Percentiles rank a stretch among this genome's conserved stretches.
Conservation (phyloP, 2,329 filamentous ascomycete species). For the Colletotrichum tropicicola region DNA sequence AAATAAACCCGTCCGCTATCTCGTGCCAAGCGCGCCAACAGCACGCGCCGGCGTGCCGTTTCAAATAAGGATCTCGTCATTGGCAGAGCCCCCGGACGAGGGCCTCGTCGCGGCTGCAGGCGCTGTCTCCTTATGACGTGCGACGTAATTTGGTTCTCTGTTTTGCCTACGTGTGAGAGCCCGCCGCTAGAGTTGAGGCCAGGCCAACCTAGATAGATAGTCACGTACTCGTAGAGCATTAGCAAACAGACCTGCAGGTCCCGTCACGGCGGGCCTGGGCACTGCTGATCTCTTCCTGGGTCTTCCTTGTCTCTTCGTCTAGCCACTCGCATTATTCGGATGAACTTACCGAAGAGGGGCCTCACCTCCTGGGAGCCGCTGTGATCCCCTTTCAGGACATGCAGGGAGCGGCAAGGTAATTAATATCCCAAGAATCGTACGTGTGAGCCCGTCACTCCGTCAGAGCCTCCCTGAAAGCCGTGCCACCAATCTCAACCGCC, state of each 20-base stretch:
- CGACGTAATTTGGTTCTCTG: background rate
- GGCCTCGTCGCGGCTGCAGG: background rate
- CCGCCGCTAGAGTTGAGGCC: background rate
- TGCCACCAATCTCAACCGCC: background rate
- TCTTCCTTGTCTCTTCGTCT: background rate
- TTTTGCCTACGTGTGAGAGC: conserved; percentile 10
- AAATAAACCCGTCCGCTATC: conserved; percentile 11
- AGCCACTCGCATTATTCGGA: background rate
- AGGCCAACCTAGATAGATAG: too few species aligned
- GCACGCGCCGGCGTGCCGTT: background rate
- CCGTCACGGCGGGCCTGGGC: background rate
- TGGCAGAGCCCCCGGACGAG: conserved; percentile 4
- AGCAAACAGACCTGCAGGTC: too few species aligned
- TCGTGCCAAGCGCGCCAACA: conserved; percentile 13
- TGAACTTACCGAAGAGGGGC: conserved; percentile 10
- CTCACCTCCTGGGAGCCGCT: background rate
- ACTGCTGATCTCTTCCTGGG: background rate
- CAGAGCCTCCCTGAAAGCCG: background rate
- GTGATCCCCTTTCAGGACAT: background rate
- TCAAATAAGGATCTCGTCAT: conserved; percentile 17
- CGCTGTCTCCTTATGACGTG: conserved; percentile 21
- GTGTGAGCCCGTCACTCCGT: background rate
- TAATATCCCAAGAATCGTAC: background rate
- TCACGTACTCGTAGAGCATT: too few species aligned
- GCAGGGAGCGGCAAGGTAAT: conserved; percentile 8